Conservation (phyloP, 1,139 yeast species). For the Candida sojae region DNA sequence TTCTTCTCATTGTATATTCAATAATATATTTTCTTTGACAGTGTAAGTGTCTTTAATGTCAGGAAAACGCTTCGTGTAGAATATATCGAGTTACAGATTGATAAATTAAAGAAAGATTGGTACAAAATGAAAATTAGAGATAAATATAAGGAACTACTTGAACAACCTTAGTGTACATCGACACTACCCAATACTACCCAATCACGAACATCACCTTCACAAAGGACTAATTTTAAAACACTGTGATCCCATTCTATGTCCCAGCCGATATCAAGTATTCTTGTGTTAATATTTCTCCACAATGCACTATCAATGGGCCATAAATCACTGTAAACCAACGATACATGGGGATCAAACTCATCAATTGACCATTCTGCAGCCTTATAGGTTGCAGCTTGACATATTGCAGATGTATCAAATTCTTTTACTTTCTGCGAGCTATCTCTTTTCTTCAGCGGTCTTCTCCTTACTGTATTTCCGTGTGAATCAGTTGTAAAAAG, state of each 20-base stretch:
- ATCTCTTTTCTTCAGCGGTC: constrained; percentile 23
- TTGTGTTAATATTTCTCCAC: constrained; percentile 64
- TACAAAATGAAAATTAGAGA: too few relatives aligned
- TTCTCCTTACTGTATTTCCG: constrained; percentile 31
- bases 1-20: too few relatives aligned
- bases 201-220: constrained; percentile 74
- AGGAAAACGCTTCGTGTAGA: too few relatives aligned
- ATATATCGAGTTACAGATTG: too few relatives aligned
- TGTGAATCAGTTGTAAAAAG: constrained; percentile 36
- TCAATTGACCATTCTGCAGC: constrained; percentile 57
- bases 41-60: too few relatives aligned
- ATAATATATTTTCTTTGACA: too few relatives aligned
- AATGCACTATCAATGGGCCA: constrained; percentile 73
- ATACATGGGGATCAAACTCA: constrained; percentile 73
- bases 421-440: constrained; percentile 15
- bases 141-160: too few relatives aligned
- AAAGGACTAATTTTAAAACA: constrained; percentile 63
- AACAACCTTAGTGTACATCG: constrained; percentile 33
- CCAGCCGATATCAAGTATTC: constrained; percentile 62
- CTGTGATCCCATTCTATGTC: constrained; percentile 67
- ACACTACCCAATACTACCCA: constrained; percentile 72
- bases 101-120: too few relatives aligned
- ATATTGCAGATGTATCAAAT: constrained; percentile 29
- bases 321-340: constrained; percentile 67
- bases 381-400: constrained; percentile 31